Conservation (phyloP, 2,329 filamentous ascomycete genomes). For the Graphilbum fragrans region DNA sequence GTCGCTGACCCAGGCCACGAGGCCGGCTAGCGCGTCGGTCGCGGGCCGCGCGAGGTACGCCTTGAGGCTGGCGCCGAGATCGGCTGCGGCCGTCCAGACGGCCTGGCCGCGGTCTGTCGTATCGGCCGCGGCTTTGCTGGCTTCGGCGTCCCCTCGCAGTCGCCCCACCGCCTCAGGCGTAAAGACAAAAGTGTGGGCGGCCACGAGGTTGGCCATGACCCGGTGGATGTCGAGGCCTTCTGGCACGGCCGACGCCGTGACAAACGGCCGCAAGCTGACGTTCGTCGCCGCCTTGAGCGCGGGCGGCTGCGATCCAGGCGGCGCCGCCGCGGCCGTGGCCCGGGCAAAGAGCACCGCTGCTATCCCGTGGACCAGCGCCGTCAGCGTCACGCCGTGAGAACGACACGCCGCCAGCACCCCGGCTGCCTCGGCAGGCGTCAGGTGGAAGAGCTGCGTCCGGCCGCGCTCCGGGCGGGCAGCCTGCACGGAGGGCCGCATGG, state of each 20-base stretch:
- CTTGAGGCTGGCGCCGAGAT: conserved; percentile 22
- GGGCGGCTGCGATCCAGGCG: conserved; percentile 8
- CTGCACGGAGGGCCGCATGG: conserved; percentile 17
- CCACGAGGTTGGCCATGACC: conserved; percentile 27
- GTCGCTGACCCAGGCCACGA: conserved; percentile 30
- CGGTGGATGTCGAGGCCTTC: conserved; percentile 16
- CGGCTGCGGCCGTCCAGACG: conserved; percentile 29
- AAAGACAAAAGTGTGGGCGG: conserved; percentile 20
- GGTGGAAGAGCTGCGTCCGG: conserved; percentile 22
- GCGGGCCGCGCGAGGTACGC: conserved; percentile 21
- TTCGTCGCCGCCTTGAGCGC: conserved; percentile 27
- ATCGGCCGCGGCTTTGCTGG: not conserved
- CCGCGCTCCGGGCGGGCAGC: conserved; percentile 16
- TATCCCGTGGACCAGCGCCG: conserved; percentile 34
- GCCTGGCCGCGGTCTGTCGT: conserved; percentile 13
- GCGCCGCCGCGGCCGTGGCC: conserved; percentile 19
- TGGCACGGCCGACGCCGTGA: conserved; percentile 10
- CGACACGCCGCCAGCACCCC: conserved; percentile 27
- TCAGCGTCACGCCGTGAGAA: conserved; percentile 30
- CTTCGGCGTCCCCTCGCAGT: conserved; percentile 1
- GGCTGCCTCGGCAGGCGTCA: conserved; percentile 17
- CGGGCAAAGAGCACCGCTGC: conserved; percentile 26
- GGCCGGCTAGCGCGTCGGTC: conserved; percentile 27
- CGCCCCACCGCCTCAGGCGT: conserved; percentile 9
- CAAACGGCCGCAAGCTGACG: conserved; percentile 30